A percentile compares a stretch with the other conserved stretches of the same genome.
These are phyloP conservation scores for Pseudogymnoascus sp. DNA, from an alignment of 2,329 filamentous ascomycete species.

Conservation along the genomic window DNA sequence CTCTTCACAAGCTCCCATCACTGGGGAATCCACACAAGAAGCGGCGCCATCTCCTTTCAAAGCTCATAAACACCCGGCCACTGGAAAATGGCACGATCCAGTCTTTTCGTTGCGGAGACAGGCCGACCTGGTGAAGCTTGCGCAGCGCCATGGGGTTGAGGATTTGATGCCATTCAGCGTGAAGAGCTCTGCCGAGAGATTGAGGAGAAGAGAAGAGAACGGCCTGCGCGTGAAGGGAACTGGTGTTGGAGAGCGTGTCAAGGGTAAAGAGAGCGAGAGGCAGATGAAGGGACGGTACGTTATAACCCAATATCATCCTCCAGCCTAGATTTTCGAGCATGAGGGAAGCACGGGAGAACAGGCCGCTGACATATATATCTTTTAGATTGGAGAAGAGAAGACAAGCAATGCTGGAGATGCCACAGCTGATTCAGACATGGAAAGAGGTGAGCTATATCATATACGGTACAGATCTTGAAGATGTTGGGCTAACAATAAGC, in stretches of 20 bases:
- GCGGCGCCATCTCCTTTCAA: slow-evolving; percentile 65
- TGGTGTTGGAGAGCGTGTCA: slow-evolving; percentile 83
- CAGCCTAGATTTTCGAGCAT: not conserved
- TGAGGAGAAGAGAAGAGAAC: slow-evolving; percentile 64
- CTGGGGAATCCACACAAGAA: not conserved
- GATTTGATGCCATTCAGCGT: slow-evolving; percentile 66
- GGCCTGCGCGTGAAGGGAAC: slow-evolving; percentile 85
- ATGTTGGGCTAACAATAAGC: slow-evolving; percentile 30
- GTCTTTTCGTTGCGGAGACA: slow-evolving; percentile 77
- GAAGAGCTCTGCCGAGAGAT: slow-evolving; percentile 65
- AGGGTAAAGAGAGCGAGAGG: slow-evolving; percentile 90
- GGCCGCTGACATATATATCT: slow-evolving; percentile 7
- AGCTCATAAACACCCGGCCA: slow-evolving; percentile 66
- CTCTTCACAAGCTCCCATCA: not conserved
- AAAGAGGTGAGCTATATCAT: slow-evolving; percentile 59
- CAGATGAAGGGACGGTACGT: slow-evolving; percentile 65
- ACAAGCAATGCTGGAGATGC: slow-evolving; percentile 92
- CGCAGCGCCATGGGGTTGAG: slow-evolving; percentile 67
- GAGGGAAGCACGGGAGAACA: not conserved
- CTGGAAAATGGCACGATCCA: slow-evolving; percentile 76
- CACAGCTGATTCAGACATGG: slow-evolving; percentile 83
- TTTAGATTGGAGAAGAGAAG: slow-evolving; percentile 73
- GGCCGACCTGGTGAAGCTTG: slow-evolving; percentile 83
- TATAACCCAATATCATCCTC: slow-evolving; percentile 5
- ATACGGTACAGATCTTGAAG: not conserved